phyloP scores from a whole-genome alignment of 805 yeast genomes.

The Metschnikowia peoriensis region DNA sequence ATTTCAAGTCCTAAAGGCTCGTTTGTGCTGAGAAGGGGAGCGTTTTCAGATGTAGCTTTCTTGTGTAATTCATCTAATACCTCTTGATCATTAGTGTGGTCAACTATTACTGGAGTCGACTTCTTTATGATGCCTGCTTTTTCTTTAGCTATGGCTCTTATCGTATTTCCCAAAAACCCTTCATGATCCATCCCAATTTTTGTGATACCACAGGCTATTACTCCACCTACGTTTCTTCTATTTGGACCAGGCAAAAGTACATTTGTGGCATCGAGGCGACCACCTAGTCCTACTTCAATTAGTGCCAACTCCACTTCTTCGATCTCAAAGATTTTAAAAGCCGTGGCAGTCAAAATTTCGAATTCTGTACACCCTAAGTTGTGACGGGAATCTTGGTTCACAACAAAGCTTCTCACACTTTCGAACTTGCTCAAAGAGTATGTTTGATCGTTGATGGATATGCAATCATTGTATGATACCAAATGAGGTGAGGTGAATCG shows the following conservation, averaged over 20 bases:
- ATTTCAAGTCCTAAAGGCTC: constrained; percentile 6
- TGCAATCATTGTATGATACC: constrained; percentile 69
- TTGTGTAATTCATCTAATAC: constrained; percentile 49
- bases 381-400: constrained; percentile 35
- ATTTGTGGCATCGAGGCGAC: constrained; percentile 86
- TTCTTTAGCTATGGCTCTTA: constrained; percentile 65
- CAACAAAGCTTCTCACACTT: constrained; percentile 43
- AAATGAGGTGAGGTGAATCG: constrained; percentile 90
- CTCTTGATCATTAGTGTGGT: constrained; percentile 16
- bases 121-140: constrained; percentile 84
- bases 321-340: constrained; percentile 68
- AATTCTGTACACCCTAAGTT: constrained; percentile 78
- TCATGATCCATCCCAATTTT: constrained; percentile 89
- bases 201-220: constrained; percentile 70
- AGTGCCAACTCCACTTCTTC: constrained; percentile 69
- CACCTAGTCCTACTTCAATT: constrained; percentile 95
- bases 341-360: constrained; percentile 82
- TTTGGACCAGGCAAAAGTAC: constrained; percentile 37
- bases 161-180: constrained; percentile 62
- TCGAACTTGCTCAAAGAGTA: constrained; percentile 49
- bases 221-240: constrained; percentile 28
- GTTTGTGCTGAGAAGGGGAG: constrained; percentile 28
- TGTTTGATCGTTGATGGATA: constrained; percentile 60
- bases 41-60: constrained; percentile 31
- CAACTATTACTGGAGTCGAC: constrained; percentile 54